Evolutionary conservation across 164 flowering plant genomes (phyloP).

Genomic region (Macadamia tetraphylla): DNA sequence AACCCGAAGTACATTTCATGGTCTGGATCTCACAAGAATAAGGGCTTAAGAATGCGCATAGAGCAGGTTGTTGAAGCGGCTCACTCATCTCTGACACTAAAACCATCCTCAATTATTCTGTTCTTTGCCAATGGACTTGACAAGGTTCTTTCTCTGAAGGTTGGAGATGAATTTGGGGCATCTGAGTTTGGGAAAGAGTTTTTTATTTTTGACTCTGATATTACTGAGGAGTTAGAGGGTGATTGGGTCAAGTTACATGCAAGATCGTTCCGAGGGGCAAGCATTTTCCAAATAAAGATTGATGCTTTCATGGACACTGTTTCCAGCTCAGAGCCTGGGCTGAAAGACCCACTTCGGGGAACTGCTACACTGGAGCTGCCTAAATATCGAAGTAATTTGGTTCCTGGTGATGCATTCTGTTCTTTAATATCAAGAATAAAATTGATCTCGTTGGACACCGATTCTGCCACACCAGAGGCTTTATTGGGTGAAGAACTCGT

Average conservation of each 20-base stretch:
- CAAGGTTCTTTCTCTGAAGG: slow-evolving; percentile 22
- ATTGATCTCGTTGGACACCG: slow-evolving; percentile 12
- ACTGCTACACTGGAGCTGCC: slow-evolving; percentile 8
- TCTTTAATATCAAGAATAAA: slow-evolving; percentile 41
- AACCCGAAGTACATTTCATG: slow-evolving; percentile 71
- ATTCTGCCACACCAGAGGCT: slow-evolving; percentile 12
- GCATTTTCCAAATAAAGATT: slow-evolving; percentile 44
- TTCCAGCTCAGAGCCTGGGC: slow-evolving; percentile 8
- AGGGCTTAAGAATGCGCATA: slow-evolving; percentile 48
- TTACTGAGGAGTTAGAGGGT: slow-evolving; percentile 41
- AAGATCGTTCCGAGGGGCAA: slow-evolving; percentile 42
- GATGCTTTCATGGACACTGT: slow-evolving; percentile 10
- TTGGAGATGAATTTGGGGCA: slow-evolving; percentile 51
- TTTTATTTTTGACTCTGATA: slow-evolving; percentile 25
- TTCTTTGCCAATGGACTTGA: slow-evolving; percentile 73
- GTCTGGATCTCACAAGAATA: slow-evolving; percentile 32
- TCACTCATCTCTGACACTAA: slow-evolving; percentile 26
- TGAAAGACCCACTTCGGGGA: slow-evolving; percentile 1
- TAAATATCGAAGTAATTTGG: background rate
- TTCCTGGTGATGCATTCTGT: slow-evolving; percentile 31
- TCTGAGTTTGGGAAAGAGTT: slow-evolving; percentile 28
- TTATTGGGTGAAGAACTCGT: slow-evolving; percentile 29
- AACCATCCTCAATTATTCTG: slow-evolving; percentile 58
- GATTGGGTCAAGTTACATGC: slow-evolving; percentile 50
- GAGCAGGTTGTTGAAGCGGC: slow-evolving; percentile 50